These are phyloP conservation scores for Aspergillus texensis DNA, from an alignment of 2,329 filamentous ascomycete genomes.

Conservation along the genomic window DNA sequence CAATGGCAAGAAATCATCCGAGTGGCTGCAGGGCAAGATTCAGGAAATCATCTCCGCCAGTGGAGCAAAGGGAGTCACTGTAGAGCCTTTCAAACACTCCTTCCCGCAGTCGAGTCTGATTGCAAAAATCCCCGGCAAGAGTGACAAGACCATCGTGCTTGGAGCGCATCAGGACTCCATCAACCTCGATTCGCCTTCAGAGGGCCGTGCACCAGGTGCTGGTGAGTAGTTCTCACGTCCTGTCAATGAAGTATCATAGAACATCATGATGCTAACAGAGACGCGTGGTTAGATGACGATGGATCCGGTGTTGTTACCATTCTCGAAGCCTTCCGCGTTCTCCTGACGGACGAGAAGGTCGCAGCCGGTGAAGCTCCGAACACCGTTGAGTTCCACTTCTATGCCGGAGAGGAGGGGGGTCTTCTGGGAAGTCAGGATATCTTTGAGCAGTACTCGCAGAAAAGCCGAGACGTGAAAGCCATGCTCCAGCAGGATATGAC, in stretches of 20 bases:
- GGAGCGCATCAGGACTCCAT: constrained; percentile 6
- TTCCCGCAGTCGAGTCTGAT: constrained; percentile 6
- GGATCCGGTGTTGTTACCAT: constrained; percentile 6
- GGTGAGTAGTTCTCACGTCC: neutral
- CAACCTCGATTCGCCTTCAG: neutral
- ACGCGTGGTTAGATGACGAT: neutral
- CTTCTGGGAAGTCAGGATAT: constrained; percentile 8
- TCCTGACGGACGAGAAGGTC: neutral
- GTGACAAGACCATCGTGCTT: neutral
- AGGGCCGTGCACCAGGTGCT: constrained; percentile 7
- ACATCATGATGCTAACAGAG: neutral
- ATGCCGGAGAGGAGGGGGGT: constrained; percentile 5
- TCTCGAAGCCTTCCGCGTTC: constrained; percentile 4
- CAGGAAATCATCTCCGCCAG: neutral
- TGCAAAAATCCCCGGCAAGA: constrained; percentile 4
- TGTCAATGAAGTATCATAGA: neutral
- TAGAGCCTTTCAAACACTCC: constrained; percentile 2
- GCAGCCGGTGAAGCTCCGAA: constrained; percentile 2
- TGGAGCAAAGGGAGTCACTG: constrained; percentile 3
- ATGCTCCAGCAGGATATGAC: constrained; percentile 9
- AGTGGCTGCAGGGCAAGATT: constrained; percentile 6
- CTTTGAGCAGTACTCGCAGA: neutral
- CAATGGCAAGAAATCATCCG: constrained; percentile 5
- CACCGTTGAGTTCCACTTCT: constrained; percentile 9
- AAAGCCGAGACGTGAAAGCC: neutral